Evolutionary conservation across 352 stramenopile genomes (phyloP).

Genomic region (Phytophthora idaei): DNA sequence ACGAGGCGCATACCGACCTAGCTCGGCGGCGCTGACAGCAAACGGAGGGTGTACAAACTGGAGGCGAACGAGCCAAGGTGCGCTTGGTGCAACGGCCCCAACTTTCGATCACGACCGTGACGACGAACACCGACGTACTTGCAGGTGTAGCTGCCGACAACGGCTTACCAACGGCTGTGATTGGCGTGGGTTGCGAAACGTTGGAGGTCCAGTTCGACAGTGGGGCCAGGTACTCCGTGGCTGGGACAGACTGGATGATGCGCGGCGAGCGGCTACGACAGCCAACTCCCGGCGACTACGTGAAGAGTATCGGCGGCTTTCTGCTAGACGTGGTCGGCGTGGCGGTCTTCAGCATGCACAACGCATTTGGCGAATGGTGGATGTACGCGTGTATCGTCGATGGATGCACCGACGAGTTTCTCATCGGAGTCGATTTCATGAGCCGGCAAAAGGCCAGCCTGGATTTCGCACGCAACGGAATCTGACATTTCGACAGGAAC

Average conservation of each 20-base stretch:
- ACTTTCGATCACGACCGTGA: background rate
- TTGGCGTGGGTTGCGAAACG: background rate
- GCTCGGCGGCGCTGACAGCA: too few relatives aligned
- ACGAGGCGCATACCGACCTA: too few relatives aligned
- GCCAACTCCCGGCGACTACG: background rate
- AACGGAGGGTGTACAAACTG: too few relatives aligned
- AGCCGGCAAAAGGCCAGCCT: background rate
- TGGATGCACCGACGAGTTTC: background rate
- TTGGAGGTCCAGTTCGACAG: slow-evolving; percentile 7
- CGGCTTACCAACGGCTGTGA: background rate
- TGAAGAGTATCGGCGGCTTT: slow-evolving; percentile 10
- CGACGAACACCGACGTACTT: background rate
- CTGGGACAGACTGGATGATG: slow-evolving; percentile 9
- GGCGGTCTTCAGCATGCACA: background rate
- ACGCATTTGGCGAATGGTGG: background rate
- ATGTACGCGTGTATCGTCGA: background rate
- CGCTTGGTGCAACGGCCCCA: background rate
- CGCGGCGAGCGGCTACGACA: background rate
- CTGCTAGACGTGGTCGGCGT: slow-evolving; percentile 9
- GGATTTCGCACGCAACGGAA: background rate
- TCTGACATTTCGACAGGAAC: background rate
- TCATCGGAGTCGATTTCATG: slow-evolving; percentile 5
- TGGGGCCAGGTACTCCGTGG: background rate
- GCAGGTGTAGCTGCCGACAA: background rate
- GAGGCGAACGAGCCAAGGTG: background rate